Evolutionary conservation across 169 alveolate genomes (phyloP), one percentile per base, ranked within the genome.

Genomic region (Perkinsus olseni): DNA sequence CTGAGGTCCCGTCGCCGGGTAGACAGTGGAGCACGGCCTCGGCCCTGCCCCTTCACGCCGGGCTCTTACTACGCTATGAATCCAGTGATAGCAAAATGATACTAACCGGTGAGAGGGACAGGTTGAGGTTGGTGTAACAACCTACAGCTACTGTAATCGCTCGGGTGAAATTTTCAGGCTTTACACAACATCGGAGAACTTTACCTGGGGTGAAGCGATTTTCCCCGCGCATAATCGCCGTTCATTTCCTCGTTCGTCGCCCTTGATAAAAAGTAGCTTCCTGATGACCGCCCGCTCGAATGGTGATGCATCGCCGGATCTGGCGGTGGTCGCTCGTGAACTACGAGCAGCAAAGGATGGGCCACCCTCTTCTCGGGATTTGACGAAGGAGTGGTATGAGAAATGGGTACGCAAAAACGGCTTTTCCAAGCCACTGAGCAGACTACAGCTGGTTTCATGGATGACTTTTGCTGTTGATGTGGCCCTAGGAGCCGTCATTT

Each of bases 391-490:
- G 28, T 28, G 82, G 82, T 62, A 62, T 62, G 82, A 24, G 1
- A 62, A 0, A 62, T 62, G 37, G 4, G 74, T 34, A 24, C 91
- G 95, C 91, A 94, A 74, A 36, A 94, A 94, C 93, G 95, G 95
- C 11, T 94, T 94, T 74, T 93, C 92, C 74, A 94, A 74, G 38
- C 95, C 95, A 39, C 91, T 94, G 6, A 91, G 91, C 40, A 94
- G 91, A 36, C 74, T 94, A 37, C 95, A 94, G 92, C 62, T 94
- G 28, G 91, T 94, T 17, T 82, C 93, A 38, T 94, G 95, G 95
- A 31, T 74, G 0, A 34, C 91, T 38, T 94, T 94, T 50, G 93
- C 92, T 37, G 82, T 62, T 21, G 82, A 62, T 62, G 82, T 62
- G 36, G 82, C 17, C 31, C 82, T 62, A 8, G 82, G 37, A 13